Conservation (phyloP, 495 filamentous ascomycete species). For the Cairneyella variabilis region DNA sequence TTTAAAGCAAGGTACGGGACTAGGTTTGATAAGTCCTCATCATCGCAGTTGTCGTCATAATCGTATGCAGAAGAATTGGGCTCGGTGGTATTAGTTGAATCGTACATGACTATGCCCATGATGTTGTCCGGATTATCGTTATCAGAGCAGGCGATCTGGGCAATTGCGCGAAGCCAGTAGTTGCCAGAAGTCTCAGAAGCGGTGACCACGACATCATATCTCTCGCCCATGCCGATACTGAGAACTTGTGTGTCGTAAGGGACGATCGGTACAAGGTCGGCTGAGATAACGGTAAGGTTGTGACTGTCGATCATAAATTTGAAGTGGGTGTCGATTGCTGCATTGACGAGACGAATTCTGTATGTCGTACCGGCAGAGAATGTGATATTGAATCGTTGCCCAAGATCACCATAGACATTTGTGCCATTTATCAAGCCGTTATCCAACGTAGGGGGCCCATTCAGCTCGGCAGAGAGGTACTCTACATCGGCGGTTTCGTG, state of each 20-base stretch:
- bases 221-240: slow-evolving; percentile 60
- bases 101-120: slow-evolving; percentile 53
- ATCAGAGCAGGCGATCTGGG: slow-evolving; percentile 24
- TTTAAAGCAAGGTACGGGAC: slow-evolving; percentile 37
- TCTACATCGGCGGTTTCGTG: slow-evolving; percentile 38
- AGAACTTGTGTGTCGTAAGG: slow-evolving; percentile 41
- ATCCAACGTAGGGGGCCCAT: slow-evolving; percentile 35
- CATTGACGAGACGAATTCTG: slow-evolving; percentile 51
- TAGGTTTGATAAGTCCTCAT: slow-evolving; percentile 33
- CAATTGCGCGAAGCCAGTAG: slow-evolving; percentile 16
- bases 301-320: slow-evolving; percentile 47
- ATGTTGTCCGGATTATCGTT: slow-evolving; percentile 33
- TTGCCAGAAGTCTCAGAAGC: slow-evolving; percentile 38
- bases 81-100: slow-evolving; percentile 23
- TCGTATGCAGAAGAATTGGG: slow-evolving; percentile 28
- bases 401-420: slow-evolving; percentile 26
- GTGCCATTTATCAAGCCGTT: slow-evolving; percentile 52
- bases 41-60: slow-evolving; percentile 33
- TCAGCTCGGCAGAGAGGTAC: slow-evolving; percentile 31
- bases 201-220: slow-evolving; percentile 63
- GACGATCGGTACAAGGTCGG: slow-evolving; percentile 48
- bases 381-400: slow-evolving; percentile 20
- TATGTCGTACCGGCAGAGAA: slow-evolving; percentile 35
- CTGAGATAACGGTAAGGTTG: slow-evolving; percentile 42
- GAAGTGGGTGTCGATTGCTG: slow-evolving; percentile 41